Base-by-base conservation (phyloP, 1,139 yeast species). In the Diutina pseudorugosa region DNA sequence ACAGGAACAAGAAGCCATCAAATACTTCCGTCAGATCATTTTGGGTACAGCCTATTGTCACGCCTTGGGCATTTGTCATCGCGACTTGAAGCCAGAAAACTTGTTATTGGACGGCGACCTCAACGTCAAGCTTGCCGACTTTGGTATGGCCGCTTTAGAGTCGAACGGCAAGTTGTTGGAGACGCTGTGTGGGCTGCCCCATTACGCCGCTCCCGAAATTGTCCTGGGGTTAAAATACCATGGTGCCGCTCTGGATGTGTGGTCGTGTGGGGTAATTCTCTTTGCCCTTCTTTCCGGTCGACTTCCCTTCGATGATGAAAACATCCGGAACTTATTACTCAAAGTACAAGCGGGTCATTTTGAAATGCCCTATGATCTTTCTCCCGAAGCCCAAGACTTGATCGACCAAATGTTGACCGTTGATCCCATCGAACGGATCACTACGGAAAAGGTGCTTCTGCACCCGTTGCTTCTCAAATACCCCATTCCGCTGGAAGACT, bases 111-210 rank as follows among this genome's bases (percentile, higher is more conserved):
- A 85, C 65, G 78, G 79, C 49, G 74, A 80, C 53, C 74, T 80
- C 53, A 82, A 81, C 58, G 85, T 85, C 52, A 85, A 85, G 61
- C 79, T 85, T 59, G 95, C 94, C 7, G 95, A 85, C 66, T 85
- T 85, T 62, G 95, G 94, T 51, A 85, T 85, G 94, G 94, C 94
- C 25, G 93, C 94, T 25, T 70, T 85, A 57, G 91, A 85, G 65
- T 76, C 84, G 56, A 82, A 82, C 54, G 86, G 84, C 48, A 82
- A 80, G 64, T 68, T 85, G 54, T 69, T 85, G 53, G 90, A 84
- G 64, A 85, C 95, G 9, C 80, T 87, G 14, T 85, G 95, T 70
- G 95, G 94, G 2, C 83, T 90, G 43, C 94, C 95, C 20, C 95
- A 85, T 67, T 85, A 85, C 65, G 94, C 94, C 14, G 88, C 94